Percentiles rank a stretch among this genome's conserved stretches.
Conservation (phyloP, 2,329 filamentous ascomycete species). For the Paraphoma chrysanthemicola region DNA sequence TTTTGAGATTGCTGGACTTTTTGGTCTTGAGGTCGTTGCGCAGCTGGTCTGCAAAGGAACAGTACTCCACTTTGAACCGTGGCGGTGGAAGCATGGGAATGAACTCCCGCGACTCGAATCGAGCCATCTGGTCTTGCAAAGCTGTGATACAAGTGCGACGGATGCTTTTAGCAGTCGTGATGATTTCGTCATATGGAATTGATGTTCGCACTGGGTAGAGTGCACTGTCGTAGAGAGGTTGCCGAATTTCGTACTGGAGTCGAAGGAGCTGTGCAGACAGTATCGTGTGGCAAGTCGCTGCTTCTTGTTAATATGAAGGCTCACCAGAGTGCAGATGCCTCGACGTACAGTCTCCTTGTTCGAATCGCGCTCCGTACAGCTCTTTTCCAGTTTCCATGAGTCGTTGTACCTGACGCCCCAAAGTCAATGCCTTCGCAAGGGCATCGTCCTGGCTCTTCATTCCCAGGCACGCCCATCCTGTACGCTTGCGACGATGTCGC, state of each 20-base stretch:
- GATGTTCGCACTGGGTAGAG: constrained; percentile 23
- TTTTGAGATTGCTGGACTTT: constrained; percentile 25
- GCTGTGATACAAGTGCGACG: constrained; percentile 41
- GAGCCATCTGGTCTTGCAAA: constrained; percentile 36
- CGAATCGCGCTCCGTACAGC: constrained; percentile 36
- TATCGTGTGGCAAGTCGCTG: constrained; percentile 40
- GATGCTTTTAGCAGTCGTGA: constrained; percentile 38
- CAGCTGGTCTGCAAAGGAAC: constrained; percentile 38
- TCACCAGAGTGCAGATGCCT: neutral
- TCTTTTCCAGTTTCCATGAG: constrained; percentile 36
- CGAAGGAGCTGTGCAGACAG: constrained; percentile 42
- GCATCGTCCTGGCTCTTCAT: constrained; percentile 32
- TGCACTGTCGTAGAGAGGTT: constrained; percentile 37
- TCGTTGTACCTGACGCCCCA: constrained; percentile 35
- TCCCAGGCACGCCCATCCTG: constrained; percentile 35
- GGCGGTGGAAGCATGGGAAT: constrained; percentile 38
- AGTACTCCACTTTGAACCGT: constrained; percentile 43
- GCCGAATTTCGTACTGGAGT: constrained; percentile 41
- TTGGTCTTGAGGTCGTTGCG: constrained; percentile 31
- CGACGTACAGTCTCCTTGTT: constrained; percentile 41
- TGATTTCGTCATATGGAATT: constrained; percentile 37
- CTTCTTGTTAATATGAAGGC: constrained; percentile 13
- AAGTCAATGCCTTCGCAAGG: constrained; percentile 31
- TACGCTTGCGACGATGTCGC: constrained; percentile 24
- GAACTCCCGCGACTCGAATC: constrained; percentile 27